phyloP scores from a whole-genome alignment of 2,329 filamentous ascomycete species.

The Juglanconis sp. region DNA sequence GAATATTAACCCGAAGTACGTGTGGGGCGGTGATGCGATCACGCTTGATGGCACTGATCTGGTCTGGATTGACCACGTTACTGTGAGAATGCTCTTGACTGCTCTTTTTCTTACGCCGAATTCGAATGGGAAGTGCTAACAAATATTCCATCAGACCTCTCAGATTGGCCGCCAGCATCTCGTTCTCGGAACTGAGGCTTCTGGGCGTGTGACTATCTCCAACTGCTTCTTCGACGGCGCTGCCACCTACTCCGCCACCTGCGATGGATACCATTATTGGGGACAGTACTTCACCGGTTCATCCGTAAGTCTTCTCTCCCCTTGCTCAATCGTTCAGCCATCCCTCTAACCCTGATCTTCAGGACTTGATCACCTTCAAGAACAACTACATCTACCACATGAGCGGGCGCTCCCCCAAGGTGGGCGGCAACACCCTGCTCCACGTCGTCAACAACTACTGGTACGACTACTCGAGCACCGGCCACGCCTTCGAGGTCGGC shows the following conservation, averaged over 20 bases:
- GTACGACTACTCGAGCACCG: slow-evolving; percentile 41
- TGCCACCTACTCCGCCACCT: slow-evolving; percentile 54
- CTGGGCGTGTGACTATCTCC: slow-evolving; percentile 55
- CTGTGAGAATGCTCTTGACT: not conserved
- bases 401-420: slow-evolving; percentile 56
- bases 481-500: slow-evolving; percentile 55
- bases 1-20: slow-evolving; percentile 53
- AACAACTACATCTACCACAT: slow-evolving; percentile 60
- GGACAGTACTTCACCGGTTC: slow-evolving; percentile 53
- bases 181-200: slow-evolving; percentile 14
- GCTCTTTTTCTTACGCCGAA: no score
- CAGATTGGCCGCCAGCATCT: slow-evolving; percentile 56
- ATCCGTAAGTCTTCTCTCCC: slow-evolving; percentile 17
- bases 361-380: slow-evolving; percentile 56
- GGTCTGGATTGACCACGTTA: slow-evolving; percentile 19
- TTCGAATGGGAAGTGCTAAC: not conserved
- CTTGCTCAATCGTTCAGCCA: not conserved
- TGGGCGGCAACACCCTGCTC: slow-evolving; percentile 52
- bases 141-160: slow-evolving; percentile 45
- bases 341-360: not conserved
- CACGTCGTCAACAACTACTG: slow-evolving; percentile 64
- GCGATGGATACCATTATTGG: slow-evolving; percentile 61
- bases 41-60: slow-evolving; percentile 40
- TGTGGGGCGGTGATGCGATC: slow-evolving; percentile 60
- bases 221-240: slow-evolving; percentile 58